phyloP scores from a whole-genome alignment of 768 basidiomycete genomes.

The Phanerodontia chrysosporium region DNA sequence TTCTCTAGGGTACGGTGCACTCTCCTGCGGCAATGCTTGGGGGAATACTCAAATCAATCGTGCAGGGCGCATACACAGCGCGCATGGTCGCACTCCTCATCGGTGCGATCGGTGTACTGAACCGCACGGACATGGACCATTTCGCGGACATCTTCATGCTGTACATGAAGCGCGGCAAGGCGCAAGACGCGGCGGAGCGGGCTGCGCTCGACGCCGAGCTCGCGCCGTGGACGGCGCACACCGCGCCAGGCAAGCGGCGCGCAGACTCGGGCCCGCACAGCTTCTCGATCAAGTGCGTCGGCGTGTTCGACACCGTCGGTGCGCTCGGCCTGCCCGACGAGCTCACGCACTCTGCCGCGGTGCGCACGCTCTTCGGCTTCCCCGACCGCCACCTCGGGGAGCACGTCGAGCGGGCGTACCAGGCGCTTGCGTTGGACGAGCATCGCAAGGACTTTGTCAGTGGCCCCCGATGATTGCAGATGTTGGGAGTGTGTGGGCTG shows the following conservation, averaged over 20 bases:
- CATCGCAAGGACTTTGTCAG: conserved; percentile 64
- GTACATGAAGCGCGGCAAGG: conserved; percentile 60
- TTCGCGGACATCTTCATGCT: conserved; percentile 60
- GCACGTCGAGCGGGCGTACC: conserved; percentile 63
- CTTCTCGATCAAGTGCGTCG: conserved; percentile 71
- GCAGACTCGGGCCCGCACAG: conserved; percentile 39
- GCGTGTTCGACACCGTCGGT: conserved; percentile 79
- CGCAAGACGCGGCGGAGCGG: conserved; percentile 38
- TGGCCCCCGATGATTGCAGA: not conserved
- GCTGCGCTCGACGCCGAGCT: conserved; percentile 39
- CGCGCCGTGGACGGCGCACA: conserved; percentile 47
- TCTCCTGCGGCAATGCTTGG: not conserved
- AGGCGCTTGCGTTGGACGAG: conserved; percentile 69
- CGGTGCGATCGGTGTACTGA: conserved; percentile 66
- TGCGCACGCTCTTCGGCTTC: conserved; percentile 60
- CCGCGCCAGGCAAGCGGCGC: conserved; percentile 50
- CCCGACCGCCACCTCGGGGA: conserved; percentile 53
- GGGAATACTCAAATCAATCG: conserved; percentile 12
- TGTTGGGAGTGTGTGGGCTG: not conserved
- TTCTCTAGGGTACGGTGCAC: conserved; percentile 60
- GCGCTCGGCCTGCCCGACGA: conserved; percentile 69
- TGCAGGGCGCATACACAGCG: conserved; percentile 71
- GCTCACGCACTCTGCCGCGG: conserved; percentile 41
- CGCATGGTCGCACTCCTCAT: conserved; percentile 72
- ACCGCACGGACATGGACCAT: conserved; percentile 67